Conservation (phyloP, 805 yeast species). For the Clavispora asparagi region DNA sequence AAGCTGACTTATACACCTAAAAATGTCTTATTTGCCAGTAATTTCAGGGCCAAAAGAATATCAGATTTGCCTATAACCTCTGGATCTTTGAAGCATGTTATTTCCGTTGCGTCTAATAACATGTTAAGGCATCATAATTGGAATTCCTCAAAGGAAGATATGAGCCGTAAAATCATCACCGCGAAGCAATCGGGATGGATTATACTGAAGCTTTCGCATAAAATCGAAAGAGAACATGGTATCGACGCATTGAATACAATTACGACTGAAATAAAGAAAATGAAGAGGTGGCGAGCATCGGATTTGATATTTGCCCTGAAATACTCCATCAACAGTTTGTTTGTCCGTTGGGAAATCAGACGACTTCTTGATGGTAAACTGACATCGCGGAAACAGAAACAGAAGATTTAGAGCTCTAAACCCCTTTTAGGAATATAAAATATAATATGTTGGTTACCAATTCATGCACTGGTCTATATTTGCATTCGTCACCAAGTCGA, state of each 20-base stretch:
- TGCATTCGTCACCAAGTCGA: no score
- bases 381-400: no score
- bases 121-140: not conserved
- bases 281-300: slow-evolving; percentile 15
- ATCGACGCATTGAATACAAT: slow-evolving; percentile 8
- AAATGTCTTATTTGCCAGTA: slow-evolving; percentile 13
- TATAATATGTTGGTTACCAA: no score
- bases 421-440: no score
- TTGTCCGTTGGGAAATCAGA: slow-evolving; percentile 29
- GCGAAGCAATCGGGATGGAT: slow-evolving; percentile 10
- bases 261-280: slow-evolving; percentile 3
- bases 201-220: not conserved
- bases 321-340: slow-evolving; percentile 20
- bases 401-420: no score
- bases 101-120: not conserved
- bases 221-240: slow-evolving; percentile 4
- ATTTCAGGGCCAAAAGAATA: slow-evolving; percentile 17
- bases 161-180: slow-evolving; percentile 2
- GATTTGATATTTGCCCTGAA: slow-evolving; percentile 26
- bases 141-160: not conserved
- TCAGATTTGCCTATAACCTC: not conserved
- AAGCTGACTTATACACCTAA: slow-evolving; percentile 9
- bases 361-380: slow-evolving; percentile 4
- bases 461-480: no score
- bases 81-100: not conserved